Percentiles rank a stretch among this genome's conserved stretches.
Evolutionary conservation across 306 rosid species (phyloP).

Genomic region (Astragalus glycyphyllos): DNA sequence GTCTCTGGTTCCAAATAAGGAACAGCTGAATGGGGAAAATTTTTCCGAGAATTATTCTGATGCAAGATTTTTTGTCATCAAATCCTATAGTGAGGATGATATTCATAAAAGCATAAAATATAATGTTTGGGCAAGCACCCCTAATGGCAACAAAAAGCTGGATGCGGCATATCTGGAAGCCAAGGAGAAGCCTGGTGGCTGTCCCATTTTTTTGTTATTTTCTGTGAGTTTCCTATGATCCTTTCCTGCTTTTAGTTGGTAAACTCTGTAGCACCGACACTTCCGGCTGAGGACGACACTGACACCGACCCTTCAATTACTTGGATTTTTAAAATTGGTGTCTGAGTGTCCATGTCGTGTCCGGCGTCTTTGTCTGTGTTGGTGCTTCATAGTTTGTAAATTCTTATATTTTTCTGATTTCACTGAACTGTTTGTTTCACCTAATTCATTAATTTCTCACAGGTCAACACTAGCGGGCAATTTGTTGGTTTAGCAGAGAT

Average conservation of each 20-base stretch:
- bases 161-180: constrained; percentile 54
- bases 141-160: constrained; percentile 59
- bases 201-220: constrained; percentile 60
- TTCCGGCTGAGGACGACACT: too few relatives aligned
- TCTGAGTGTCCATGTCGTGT: too few relatives aligned
- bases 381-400: too few relatives aligned
- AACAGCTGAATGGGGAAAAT: constrained; percentile 48
- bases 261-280: not conserved
- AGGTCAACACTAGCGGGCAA: constrained; percentile 67
- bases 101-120: constrained; percentile 66
- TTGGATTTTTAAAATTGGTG: too few relatives aligned
- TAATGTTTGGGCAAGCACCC: constrained; percentile 64
- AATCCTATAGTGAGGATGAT: constrained; percentile 67
- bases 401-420: constrained; percentile 4
- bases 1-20: constrained; percentile 42
- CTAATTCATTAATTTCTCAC: not conserved
- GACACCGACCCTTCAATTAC: too few relatives aligned
- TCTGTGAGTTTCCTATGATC: constrained; percentile 45
- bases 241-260: constrained; percentile 4
- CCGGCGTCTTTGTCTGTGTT: too few relatives aligned
- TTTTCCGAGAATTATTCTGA: constrained; percentile 48
- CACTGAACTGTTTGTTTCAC: not conserved
- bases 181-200: constrained; percentile 52
- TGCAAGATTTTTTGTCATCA: constrained; percentile 57
- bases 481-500: constrained; percentile 68